Conservation (phyloP, 2,329 filamentous ascomycete species). For the Cercospora nicotianae region DNA sequence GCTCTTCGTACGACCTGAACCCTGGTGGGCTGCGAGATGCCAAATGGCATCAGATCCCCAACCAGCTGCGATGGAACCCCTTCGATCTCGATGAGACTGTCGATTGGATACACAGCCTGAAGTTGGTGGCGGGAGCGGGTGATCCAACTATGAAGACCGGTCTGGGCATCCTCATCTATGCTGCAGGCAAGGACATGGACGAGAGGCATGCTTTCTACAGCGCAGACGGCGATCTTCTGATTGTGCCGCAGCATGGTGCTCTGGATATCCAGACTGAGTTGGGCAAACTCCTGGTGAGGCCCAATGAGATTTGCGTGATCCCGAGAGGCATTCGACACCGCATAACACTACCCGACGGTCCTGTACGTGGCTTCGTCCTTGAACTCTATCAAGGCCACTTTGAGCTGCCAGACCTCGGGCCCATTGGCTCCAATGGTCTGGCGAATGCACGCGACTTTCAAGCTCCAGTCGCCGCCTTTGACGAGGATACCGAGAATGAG, state of each 20-base stretch:
- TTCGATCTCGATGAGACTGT: slow-evolving; percentile 70
- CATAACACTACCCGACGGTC: slow-evolving; percentile 60
- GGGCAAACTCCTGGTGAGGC: slow-evolving; percentile 63
- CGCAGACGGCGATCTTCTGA: slow-evolving; percentile 68
- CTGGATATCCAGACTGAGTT: slow-evolving; percentile 70
- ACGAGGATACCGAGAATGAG: slow-evolving; percentile 54
- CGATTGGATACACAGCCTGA: slow-evolving; percentile 68
- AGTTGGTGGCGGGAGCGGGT: slow-evolving; percentile 74
- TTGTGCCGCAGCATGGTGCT: slow-evolving; percentile 64
- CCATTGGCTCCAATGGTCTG: slow-evolving; percentile 65
- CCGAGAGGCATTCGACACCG: slow-evolving; percentile 65
- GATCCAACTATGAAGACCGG: slow-evolving; percentile 77
- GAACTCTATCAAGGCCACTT: slow-evolving; percentile 67
- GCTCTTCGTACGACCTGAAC: slow-evolving; percentile 52
- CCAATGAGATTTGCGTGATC: slow-evolving; percentile 67
- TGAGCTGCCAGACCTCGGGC: slow-evolving; percentile 65
- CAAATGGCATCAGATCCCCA: slow-evolving; percentile 69
- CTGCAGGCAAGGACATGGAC: slow-evolving; percentile 75
- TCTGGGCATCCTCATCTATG: slow-evolving; percentile 77
- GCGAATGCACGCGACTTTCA: slow-evolving; percentile 68
- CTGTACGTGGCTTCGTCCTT: slow-evolving; percentile 64
- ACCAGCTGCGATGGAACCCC: slow-evolving; percentile 77
- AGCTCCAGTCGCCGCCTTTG: slow-evolving; percentile 59
- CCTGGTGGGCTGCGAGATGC: slow-evolving; percentile 42
- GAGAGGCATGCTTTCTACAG: slow-evolving; percentile 77